Evolutionary conservation across 495 filamentous ascomycete species (phyloP).

Genomic region (Halenospora varia): DNA sequence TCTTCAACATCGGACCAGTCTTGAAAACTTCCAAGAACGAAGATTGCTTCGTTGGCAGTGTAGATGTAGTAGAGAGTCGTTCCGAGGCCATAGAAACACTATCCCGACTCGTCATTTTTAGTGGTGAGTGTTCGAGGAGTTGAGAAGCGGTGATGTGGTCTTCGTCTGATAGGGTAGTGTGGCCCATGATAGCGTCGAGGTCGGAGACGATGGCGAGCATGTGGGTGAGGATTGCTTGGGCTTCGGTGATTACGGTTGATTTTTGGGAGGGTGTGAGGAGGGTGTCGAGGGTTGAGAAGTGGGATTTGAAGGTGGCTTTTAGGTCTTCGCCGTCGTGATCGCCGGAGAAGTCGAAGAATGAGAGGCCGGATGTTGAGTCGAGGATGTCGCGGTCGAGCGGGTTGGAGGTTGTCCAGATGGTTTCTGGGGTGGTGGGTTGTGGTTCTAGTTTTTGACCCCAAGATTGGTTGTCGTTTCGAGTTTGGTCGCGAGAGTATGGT

Average conservation of each 20-base stretch:
- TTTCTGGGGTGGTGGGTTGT: background rate
- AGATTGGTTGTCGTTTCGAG: background rate
- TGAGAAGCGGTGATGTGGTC: background rate
- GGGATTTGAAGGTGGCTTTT: constrained; percentile 34
- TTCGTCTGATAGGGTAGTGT: background rate
- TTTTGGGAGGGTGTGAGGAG: constrained; percentile 38
- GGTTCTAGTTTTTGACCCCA: background rate
- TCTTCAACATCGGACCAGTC: too few relatives aligned
- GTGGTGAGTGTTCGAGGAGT: background rate
- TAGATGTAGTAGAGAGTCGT: too few relatives aligned
- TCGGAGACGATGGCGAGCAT: constrained; percentile 36
- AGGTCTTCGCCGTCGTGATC: constrained; percentile 35
- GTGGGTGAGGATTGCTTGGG: constrained; percentile 37
- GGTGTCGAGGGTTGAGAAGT: constrained; percentile 34
- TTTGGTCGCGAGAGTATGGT: constrained; percentile 4
- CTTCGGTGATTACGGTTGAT: constrained; percentile 44
- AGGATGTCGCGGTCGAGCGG: background rate
- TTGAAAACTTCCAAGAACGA: too few relatives aligned
- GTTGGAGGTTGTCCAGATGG: background rate
- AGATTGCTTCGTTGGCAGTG: too few relatives aligned
- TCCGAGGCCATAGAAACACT: constrained; percentile 7
- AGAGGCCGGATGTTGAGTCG: constrained; percentile 15
- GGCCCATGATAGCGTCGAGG: constrained; percentile 29
- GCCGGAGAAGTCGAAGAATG: constrained; percentile 32
- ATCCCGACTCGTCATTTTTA: constrained; percentile 4